phyloP scores from a whole-genome alignment of 129 eudicot species.

The Erigeron canadensis region DNA sequence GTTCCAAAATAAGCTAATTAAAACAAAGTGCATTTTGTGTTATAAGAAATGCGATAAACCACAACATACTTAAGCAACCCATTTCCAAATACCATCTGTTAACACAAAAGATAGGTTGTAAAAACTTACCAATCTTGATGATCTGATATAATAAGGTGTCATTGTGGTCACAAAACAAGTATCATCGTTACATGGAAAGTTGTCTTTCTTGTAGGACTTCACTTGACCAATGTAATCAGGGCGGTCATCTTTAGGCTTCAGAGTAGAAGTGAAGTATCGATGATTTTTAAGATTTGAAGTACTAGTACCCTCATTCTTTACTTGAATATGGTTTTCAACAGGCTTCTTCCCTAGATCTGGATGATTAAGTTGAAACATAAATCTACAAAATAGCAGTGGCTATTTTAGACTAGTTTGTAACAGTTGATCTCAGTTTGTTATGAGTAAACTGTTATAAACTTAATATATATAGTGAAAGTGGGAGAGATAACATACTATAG shows the following conservation, averaged over 20 bases:
- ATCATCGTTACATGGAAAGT: not conserved
- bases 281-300: not conserved
- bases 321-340: not conserved
- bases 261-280: not conserved
- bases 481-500: constrained; percentile 22
- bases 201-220: constrained; percentile 3
- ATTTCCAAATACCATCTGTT: no score
- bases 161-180: constrained; percentile 9
- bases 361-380: not conserved
- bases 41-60: not conserved
- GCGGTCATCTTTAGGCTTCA: not conserved
- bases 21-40: no score
- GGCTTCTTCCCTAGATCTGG: not conserved
- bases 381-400: not conserved
- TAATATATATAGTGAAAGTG: not conserved
- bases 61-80: no score
- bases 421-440: no score
- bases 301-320: not conserved
- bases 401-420: no score
- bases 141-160: constrained; percentile 4
- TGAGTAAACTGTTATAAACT: not conserved
- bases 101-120: not conserved
- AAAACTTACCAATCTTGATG: constrained; percentile 23
- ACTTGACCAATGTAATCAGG: not conserved
- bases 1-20: no score